Conservation (phyloP, 2,329 filamentous ascomycete species). For the Claviceps humidiphila region DNA sequence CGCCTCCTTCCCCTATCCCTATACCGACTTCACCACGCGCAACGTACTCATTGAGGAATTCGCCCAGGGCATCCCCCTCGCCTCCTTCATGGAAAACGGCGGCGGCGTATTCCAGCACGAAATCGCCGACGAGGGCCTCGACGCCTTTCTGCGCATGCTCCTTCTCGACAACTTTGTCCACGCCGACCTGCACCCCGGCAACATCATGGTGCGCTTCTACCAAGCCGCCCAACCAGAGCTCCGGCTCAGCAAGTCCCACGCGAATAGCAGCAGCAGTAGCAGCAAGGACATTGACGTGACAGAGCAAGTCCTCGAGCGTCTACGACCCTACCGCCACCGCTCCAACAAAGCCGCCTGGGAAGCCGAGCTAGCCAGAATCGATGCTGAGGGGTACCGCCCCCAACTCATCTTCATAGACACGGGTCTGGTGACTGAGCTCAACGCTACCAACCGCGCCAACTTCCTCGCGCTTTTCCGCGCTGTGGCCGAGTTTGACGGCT, state of each 20-base stretch:
- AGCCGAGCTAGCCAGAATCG: conserved; percentile 60
- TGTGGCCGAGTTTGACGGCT: conserved; percentile 92
- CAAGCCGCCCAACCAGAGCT: conserved; percentile 62
- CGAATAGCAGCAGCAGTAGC: conserved; percentile 28
- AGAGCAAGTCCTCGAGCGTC: conserved; percentile 67
- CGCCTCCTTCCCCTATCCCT: conserved; percentile 94
- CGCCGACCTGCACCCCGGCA: conserved; percentile 89
- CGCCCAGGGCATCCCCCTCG: conserved; percentile 82
- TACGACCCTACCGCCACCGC: conserved; percentile 55
- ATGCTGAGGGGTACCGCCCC: conserved; percentile 77
- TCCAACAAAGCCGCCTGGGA: conserved; percentile 60
- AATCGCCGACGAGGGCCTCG: conserved; percentile 86
- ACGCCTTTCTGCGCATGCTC: conserved; percentile 93
- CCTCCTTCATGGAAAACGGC: conserved; percentile 81
- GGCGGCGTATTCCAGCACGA: conserved; percentile 88
- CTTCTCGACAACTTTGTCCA: conserved; percentile 97
- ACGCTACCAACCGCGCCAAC: conserved; percentile 71
- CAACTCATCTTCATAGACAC: conserved; percentile 97
- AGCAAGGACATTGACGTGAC: conserved; percentile 69
- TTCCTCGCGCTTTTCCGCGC: conserved; percentile 94
- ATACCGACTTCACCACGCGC: conserved; percentile 81
- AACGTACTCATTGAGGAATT: conserved; percentile 93
- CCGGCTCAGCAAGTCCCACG: conserved; percentile 13
- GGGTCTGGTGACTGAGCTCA: conserved; percentile 86
- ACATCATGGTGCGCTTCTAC: conserved; percentile 99